Evolutionary conservation across 768 basidiomycete genomes (phyloP).

Genomic region (Collybiopsis confluens): DNA sequence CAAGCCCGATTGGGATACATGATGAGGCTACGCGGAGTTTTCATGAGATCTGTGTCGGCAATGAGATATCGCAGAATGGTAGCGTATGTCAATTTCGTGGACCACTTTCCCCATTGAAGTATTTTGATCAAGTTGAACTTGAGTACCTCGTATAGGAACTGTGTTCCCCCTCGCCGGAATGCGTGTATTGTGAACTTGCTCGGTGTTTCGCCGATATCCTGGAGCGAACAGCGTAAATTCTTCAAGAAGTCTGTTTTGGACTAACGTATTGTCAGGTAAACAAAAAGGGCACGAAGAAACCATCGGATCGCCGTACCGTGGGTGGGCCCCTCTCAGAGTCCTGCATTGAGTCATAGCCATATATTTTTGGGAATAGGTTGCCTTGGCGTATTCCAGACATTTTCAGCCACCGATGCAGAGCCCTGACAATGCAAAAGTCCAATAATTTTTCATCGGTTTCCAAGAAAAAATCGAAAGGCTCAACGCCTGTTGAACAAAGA

Average conservation of each 20-base stretch:
- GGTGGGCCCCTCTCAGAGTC: background rate
- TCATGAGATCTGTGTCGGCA: background rate
- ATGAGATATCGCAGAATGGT: background rate
- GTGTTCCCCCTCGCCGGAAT: background rate
- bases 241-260: background rate
- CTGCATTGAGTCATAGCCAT: background rate
- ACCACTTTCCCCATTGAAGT: background rate
- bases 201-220: background rate
- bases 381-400: background rate
- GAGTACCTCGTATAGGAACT: background rate
- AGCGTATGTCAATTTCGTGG: background rate
- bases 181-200: background rate
- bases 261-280: too few species aligned
- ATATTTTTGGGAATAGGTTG: background rate
- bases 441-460: background rate
- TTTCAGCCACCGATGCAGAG: background rate
- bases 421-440: background rate
- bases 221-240: background rate
- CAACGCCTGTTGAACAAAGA: too few species aligned
- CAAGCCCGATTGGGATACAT: too few species aligned
- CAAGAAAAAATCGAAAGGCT: background rate
- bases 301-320: too few species aligned
- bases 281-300: too few species aligned
- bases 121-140: background rate
- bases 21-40: conserved; percentile 12